Evolutionary conservation across 2,329 filamentous ascomycete genomes (phyloP).

Genomic region (Colletotrichum karsti): DNA sequence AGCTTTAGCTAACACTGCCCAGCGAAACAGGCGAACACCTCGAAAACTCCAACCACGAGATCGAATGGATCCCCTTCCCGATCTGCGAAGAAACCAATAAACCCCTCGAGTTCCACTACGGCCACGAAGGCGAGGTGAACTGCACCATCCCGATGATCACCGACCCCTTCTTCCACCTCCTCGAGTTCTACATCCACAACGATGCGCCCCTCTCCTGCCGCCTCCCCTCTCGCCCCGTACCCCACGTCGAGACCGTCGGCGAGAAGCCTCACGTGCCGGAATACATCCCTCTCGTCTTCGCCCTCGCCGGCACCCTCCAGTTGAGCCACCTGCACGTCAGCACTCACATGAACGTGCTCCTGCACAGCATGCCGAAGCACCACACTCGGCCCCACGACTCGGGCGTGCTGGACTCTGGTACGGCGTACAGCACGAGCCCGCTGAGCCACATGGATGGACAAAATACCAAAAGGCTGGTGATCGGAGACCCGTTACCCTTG

Average conservation of each 20-base stretch:
- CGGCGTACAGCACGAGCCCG: conserved; percentile 85
- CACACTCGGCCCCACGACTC: conserved; percentile 71
- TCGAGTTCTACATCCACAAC: conserved; percentile 98
- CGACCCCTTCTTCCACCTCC: conserved; percentile 85
- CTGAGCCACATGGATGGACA: conserved; percentile 66
- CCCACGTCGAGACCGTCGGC: conserved; percentile 63
- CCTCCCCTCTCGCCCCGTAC: conserved; percentile 78
- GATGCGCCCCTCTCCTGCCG: conserved; percentile 94
- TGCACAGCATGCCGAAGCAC: conserved; percentile 75
- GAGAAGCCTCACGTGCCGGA: conserved; percentile 59
- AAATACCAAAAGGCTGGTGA: conserved; percentile 74
- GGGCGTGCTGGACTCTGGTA: conserved; percentile 86
- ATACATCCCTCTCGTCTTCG: conserved; percentile 88
- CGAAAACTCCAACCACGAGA: conserved; percentile 79
- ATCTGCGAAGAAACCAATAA: conserved; percentile 86
- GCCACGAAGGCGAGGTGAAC: conserved; percentile 81
- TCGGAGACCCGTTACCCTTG: conserved; percentile 85
- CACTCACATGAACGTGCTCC: conserved; percentile 87
- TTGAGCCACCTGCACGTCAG: conserved; percentile 89
- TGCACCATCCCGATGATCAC: conserved; percentile 82
- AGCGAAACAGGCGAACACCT: conserved; percentile 93
- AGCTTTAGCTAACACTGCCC: not conserved
- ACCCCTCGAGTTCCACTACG: conserved; percentile 87
- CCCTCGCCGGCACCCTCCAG: conserved; percentile 88
- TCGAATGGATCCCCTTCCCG: conserved; percentile 93